These are phyloP conservation scores for Yamadazyma sp. DNA, from an alignment of 805 yeast species.

Conservation along the genomic window DNA sequence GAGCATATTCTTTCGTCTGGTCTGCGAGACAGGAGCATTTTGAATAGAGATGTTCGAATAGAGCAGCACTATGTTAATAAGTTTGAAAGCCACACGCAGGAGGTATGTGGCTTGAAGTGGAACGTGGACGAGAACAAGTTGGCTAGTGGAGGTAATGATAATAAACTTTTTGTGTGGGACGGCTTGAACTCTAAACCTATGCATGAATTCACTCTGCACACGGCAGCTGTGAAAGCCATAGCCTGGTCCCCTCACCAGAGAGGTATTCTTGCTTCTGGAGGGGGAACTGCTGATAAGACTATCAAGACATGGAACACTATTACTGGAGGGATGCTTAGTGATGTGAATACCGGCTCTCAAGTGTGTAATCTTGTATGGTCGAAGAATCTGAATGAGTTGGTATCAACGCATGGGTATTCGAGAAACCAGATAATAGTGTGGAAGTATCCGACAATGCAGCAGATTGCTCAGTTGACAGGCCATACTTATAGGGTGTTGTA, in stretches of 20 bases:
- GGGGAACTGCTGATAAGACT: slow-evolving; percentile 91
- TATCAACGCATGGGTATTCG: slow-evolving; percentile 92
- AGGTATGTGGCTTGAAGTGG: slow-evolving; percentile 96
- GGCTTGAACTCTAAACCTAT: slow-evolving; percentile 69
- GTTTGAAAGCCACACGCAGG: slow-evolving; percentile 80
- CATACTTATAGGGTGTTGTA: slow-evolving; percentile 92
- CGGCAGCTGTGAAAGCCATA: slow-evolving; percentile 94
- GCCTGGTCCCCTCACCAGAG: slow-evolving; percentile 98
- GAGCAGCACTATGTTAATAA: slow-evolving; percentile 77
- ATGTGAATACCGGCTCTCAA: slow-evolving; percentile 94
- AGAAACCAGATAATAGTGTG: slow-evolving; percentile 88
- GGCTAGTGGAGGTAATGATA: slow-evolving; percentile 96
- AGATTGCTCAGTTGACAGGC: slow-evolving; percentile 89
- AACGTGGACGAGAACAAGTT: slow-evolving; percentile 85
- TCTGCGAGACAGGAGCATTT: slow-evolving; percentile 76
- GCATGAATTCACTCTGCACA: slow-evolving; percentile 75
- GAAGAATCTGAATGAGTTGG: slow-evolving; percentile 84
- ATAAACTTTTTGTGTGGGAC: slow-evolving; percentile 84
- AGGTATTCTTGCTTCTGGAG: slow-evolving; percentile 91
- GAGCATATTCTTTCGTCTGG: slow-evolving; percentile 87
- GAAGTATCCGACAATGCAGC: slow-evolving; percentile 92
- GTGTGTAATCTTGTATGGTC: slow-evolving; percentile 96
- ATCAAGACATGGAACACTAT: slow-evolving; percentile 91
- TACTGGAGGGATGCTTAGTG: slow-evolving; percentile 69
- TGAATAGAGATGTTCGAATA: slow-evolving; percentile 88